Base-by-base conservation (phyloP, 2,329 filamentous ascomycete genomes). In the Waltergamsia citrina region DNA sequence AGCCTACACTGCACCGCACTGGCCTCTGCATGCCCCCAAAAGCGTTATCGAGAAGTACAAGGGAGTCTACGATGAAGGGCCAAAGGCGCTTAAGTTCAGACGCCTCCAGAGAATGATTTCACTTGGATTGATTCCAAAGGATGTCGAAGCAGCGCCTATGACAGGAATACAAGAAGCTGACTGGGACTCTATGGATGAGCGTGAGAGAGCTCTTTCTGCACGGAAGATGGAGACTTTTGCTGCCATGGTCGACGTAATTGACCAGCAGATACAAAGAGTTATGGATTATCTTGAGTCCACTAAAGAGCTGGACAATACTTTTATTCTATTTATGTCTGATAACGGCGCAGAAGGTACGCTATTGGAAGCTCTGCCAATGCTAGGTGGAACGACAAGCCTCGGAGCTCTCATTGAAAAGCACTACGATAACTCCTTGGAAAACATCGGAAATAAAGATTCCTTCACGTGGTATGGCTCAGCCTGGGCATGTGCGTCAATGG, bases 191-290 rank as follows among this genome's bases (percentile, higher is more conserved):
- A 22, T 33, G 21, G 6, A 14, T 10, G 32, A 17, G 2, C 21
- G 26, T 1, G 32, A 27, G 32, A 16, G 21, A 15, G 16, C 10
- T 9, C 10, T 18, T 3, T 19, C 15, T n/a, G n/a, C 24, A 9
- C 21, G 37, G 3, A 20, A 8, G 11, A 38, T 38, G 37, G 37
- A 38, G 44, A 65, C 71, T 4, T 81, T 71, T 38, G 74, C 76
- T 0, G 76, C 61, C 10, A 80, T 81, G 71, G 74, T 79, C 4
- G 73, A 79, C 37, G 61, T 60, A 33, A 78, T 79, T 34, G 76
- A 81, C 43, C 48, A 50, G 38, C 74, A 77, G 38, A 65, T 81
- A n/a, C 74, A 74, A 23, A 69, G 69, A 36, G 67, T 79, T 3
- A 54, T 77, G 16, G 56, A 71, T 23, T 70, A 77, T 43, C 62